Conservation (phyloP, 768 basidiomycete species). For the Russula sp. region DNA sequence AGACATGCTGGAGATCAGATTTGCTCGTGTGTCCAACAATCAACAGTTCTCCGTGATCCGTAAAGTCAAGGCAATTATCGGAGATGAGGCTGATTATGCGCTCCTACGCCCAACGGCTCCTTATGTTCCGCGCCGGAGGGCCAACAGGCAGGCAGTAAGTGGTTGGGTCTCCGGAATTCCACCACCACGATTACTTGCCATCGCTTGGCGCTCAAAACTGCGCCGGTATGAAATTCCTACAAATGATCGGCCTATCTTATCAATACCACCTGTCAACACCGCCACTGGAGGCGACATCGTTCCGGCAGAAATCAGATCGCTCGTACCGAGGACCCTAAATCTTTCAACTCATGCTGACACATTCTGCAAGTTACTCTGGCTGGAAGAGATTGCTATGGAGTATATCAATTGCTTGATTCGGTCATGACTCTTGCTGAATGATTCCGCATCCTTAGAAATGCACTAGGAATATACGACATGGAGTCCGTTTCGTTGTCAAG, state of each 20-base stretch:
- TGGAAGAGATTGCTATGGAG: constrained; percentile 10
- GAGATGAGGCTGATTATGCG: neutral
- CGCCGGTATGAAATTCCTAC: neutral
- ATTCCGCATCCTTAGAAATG: neutral
- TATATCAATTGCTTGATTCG: neutral
- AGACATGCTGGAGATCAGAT: constrained; percentile 16
- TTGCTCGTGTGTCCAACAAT: neutral
- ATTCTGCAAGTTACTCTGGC: neutral
- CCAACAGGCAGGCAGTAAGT: neutral
- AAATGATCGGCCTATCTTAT: neutral
- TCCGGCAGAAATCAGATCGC: neutral
- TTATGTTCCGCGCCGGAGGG: constrained; percentile 1
- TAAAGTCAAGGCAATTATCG: constrained; percentile 3
- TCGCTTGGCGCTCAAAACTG: constrained; percentile 5
- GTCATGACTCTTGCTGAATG: neutral
- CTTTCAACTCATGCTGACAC: neutral
- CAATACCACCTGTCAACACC: neutral
- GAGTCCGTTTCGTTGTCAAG: neutral
- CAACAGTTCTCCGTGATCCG: constrained; percentile 7
- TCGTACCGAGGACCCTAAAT: neutral
- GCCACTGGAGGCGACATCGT: neutral
- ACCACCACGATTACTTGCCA: neutral
- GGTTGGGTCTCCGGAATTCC: neutral
- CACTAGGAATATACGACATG: constrained; percentile 4
- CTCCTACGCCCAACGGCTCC: neutral